Evolutionary conservation across 192 early-diverging fungal species (phyloP), one percentile per base, ranked within the genome.

Genomic region (Jimgerdemannia flammicorona): DNA sequence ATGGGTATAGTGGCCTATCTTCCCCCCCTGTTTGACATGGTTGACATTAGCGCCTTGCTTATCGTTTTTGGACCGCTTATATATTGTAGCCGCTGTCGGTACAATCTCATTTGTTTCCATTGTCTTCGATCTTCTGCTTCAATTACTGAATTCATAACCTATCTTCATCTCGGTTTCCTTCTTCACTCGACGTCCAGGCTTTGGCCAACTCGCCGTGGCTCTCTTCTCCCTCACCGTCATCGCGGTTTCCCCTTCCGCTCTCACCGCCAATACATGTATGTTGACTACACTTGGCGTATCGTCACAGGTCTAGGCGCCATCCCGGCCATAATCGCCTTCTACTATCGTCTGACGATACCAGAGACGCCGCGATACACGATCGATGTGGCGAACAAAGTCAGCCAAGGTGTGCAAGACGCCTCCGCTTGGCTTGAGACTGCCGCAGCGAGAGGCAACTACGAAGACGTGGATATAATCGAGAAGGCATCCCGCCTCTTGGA

Each of bases 231-330:
- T 94, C 29, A 74, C 90, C 19, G 79, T 90, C 67, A 78, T 95
- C 7, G 82, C 89, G 17, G 84, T 82, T 72, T 92, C 92, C 84
- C 86, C 88, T 74, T 59, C 72, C 78, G 64, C 77, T 74, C 91
- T 97, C 72, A 78, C 86, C 43, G 78, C 67, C 7, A 87, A 95
- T 72, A 70, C 6, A 43, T 78, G 43, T 82, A 86, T 74, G 81
- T 96, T 59, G 95, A 96, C 81, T 90, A 90, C 76, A 95, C 95
- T 19, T 97, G 95, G 95, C 89, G 96, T 39, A 81, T 94, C 69
- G 85, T 92, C 70, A 81, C 95, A 40, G 72, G 65, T 41, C 79
- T 94, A 54, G 94, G 95, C 64, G 87, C 87, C 78, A 73, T 97
- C 29, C 96, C 96, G 0, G 92, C 88, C 3, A 49, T 96, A n/a